Evolutionary conservation across 768 basidiomycete species (phyloP).

Genomic region (Mycena haematopus): DNA sequence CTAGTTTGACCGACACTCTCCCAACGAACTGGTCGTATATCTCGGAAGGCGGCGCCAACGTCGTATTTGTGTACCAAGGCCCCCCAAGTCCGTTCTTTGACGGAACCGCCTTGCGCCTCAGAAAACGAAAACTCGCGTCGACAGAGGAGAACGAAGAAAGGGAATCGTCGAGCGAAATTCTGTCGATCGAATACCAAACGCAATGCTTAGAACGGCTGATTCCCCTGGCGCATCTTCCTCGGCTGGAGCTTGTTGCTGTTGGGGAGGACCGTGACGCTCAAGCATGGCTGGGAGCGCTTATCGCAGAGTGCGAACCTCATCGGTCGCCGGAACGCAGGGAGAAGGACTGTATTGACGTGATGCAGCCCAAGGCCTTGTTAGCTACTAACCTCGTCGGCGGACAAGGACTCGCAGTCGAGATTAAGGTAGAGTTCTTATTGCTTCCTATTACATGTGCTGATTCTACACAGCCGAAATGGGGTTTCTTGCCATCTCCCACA

Average conservation of each 20-base stretch:
- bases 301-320: conserved; percentile 47
- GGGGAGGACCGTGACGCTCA: conserved; percentile 36
- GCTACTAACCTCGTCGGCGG: conserved; percentile 83
- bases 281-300: conserved; percentile 67
- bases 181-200: conserved; percentile 61
- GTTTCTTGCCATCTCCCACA: conserved; percentile 73
- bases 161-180: conserved; percentile 42
- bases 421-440: conserved; percentile 69
- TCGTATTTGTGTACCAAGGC: conserved; percentile 86
- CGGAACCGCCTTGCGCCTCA: conserved; percentile 77
- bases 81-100: conserved; percentile 55
- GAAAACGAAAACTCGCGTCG: conserved; percentile 52
- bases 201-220: conserved; percentile 71
- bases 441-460: conserved; percentile 5
- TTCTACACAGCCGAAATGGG: conserved; percentile 89
- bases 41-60: conserved; percentile 91
- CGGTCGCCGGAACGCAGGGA: conserved; percentile 64
- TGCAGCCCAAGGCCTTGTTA: conserved; percentile 63
- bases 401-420: conserved; percentile 77
- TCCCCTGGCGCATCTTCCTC: conserved; percentile 63
- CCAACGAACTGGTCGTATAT: conserved; percentile 80
- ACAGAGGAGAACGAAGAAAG: neutral
- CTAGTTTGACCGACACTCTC: conserved; percentile 37
- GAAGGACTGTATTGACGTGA: conserved; percentile 65
- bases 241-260: conserved; percentile 54